phyloP scores from a whole-genome alignment of 805 yeast species.

The Priceomyces medius region DNA sequence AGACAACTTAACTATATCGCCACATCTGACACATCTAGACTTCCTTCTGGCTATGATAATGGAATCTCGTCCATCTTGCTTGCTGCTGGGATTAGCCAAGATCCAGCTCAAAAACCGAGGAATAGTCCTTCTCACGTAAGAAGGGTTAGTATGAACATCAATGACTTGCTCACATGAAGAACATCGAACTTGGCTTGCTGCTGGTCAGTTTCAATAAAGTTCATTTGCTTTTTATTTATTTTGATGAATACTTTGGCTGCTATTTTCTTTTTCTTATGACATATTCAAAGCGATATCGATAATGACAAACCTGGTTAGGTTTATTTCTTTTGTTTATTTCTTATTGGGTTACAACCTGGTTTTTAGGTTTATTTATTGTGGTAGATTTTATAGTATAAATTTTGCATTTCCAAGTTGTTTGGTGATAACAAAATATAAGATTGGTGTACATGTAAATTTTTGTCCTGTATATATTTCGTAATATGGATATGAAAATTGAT shows the following conservation, averaged over 20 bases:
- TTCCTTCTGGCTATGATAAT: background rate
- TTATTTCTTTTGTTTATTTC: no score
- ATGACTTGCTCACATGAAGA: conserved; percentile 26
- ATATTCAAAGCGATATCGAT: no score
- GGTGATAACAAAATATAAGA: no score
- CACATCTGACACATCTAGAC: conserved; percentile 3
- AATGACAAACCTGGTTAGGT: no score
- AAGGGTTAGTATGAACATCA: conserved; percentile 26
- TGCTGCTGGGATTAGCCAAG: conserved; percentile 25
- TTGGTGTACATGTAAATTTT: no score
- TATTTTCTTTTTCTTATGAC: no score
- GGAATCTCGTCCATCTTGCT: conserved; percentile 33
- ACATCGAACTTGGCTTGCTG: background rate
- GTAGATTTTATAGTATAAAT: no score
- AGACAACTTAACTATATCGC: conserved; percentile 5
- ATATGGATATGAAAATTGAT: background rate
- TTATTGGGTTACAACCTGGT: no score
- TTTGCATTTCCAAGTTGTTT: no score
- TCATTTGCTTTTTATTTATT: conserved; percentile 1
- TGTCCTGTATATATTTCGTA: background rate
- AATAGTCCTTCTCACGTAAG: conserved; percentile 3
- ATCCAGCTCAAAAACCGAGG: background rate
- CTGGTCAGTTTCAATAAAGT: background rate
- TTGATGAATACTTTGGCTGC: conserved; percentile 2
- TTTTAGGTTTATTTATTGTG: conserved; percentile 1